Evolutionary conservation across 192 early-diverging fungal genomes (phyloP).

Genomic region (Coemansia umbellata): DNA sequence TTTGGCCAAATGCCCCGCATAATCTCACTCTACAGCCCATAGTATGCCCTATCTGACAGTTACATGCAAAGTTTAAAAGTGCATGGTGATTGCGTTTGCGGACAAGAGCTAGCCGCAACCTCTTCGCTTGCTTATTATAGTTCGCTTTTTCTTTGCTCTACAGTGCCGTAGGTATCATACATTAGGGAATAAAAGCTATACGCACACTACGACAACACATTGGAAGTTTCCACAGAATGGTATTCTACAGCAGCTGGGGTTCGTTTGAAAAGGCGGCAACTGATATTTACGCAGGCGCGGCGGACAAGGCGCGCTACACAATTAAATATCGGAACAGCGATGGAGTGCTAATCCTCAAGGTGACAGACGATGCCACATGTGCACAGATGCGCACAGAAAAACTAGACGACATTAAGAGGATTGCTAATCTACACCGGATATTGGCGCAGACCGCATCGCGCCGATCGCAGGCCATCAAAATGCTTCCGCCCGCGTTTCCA

Average conservation of each 20-base stretch:
- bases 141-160: not conserved
- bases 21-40: no score
- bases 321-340: conserved; percentile 48
- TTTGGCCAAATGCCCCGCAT: no score
- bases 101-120: no score
- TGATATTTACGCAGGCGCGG: conserved; percentile 23
- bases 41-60: no score
- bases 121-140: no score
- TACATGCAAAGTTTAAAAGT: no score
- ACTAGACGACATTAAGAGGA: conserved; percentile 34
- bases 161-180: no score
- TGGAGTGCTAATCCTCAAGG: conserved; percentile 35
- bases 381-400: conserved; percentile 38
- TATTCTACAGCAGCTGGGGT: conserved; percentile 36
- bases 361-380: conserved; percentile 41
- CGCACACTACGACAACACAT: no score
- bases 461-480: conserved; percentile 14
- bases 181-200: no score
- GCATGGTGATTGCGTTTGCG: no score
- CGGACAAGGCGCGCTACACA: conserved; percentile 34
- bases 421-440: conserved; percentile 31
- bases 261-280: conserved; percentile 30
- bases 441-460: conserved; percentile 28
- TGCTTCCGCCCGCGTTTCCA: conserved; percentile 25
- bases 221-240: conserved; percentile 30